These are phyloP conservation scores for Phytophthora rubi DNA, from an alignment of 352 stramenopile species.

Conservation along the genomic window DNA sequence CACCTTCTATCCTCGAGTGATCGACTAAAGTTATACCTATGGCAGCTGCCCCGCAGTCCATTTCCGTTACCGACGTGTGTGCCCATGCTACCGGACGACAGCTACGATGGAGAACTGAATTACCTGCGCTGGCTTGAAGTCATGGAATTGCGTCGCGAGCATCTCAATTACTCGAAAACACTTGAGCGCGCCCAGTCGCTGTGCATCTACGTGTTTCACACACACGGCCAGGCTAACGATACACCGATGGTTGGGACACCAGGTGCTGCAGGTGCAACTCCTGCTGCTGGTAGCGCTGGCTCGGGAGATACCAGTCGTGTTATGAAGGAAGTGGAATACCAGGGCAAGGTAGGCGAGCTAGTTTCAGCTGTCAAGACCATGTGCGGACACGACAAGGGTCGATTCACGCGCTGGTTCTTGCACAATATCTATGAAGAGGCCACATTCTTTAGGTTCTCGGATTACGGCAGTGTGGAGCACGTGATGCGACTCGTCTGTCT, in stretches of 20 bases:
- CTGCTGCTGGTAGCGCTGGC: conserved; percentile 19
- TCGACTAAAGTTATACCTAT: conserved; percentile 81
- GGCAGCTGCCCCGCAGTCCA: conserved; percentile 79
- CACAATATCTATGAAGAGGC: conserved; percentile 84
- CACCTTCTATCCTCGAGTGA: conserved; percentile 66
- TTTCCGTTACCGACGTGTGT: conserved; percentile 74
- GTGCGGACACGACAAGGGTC: conserved; percentile 86
- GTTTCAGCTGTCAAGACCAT: conserved; percentile 88
- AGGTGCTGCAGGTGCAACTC: conserved; percentile 12
- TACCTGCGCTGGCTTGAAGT: conserved; percentile 85
- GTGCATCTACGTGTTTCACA: conserved; percentile 87
- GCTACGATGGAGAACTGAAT: conserved; percentile 70
- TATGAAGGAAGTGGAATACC: conserved; percentile 82
- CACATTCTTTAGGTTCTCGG: conserved; percentile 84
- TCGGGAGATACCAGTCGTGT: conserved; percentile 59
- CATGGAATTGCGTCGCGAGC: conserved; percentile 79
- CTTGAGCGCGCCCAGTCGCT: conserved; percentile 84
- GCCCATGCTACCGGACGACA: conserved; percentile 62
- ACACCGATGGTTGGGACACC: conserved; percentile 35
- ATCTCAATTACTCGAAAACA: conserved; percentile 77
- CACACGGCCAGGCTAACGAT: conserved; percentile 74
- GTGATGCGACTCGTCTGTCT: conserved; percentile 83
- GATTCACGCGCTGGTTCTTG: conserved; percentile 84
- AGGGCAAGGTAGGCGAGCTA: conserved; percentile 83
- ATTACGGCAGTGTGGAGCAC: conserved; percentile 85